These are phyloP conservation scores for Erythrophleum fordii DNA, from an alignment of 306 rosid species.

Conservation along the genomic window DNA sequence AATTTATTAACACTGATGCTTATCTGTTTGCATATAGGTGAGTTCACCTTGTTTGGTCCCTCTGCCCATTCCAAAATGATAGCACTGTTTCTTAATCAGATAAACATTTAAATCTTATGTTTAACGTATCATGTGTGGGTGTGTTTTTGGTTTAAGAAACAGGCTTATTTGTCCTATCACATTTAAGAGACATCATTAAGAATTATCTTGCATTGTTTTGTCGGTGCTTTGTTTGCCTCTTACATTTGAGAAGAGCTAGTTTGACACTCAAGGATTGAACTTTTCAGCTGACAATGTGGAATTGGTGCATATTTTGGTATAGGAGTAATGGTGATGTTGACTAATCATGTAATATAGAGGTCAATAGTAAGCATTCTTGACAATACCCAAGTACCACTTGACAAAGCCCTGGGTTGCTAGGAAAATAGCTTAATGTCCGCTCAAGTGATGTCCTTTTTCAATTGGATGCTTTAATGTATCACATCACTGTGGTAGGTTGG, in stretches of 20 bases:
- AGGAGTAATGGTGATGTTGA: neutral
- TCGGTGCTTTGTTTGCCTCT: neutral
- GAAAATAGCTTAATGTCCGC: neutral
- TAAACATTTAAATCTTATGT: too few relatives aligned
- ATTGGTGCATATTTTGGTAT: neutral
- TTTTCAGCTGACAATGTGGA: neutral
- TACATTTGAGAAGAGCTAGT: slow-evolving; percentile 13
- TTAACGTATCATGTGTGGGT: neutral
- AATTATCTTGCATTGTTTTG: neutral
- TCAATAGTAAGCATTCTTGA: slow-evolving; percentile 4
- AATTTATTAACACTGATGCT: slow-evolving; percentile 25
- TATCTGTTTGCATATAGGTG: neutral
- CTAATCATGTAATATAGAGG: neutral
- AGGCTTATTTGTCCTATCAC: neutral
- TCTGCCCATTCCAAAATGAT: slow-evolving; percentile 21
- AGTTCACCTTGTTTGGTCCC: neutral
- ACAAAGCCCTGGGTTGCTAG: neutral
- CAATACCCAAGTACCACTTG: neutral
- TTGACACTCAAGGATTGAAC: neutral
- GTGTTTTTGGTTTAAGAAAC: neutral
- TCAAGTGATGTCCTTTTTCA: neutral
- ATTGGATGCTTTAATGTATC: neutral
- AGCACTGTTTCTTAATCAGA: slow-evolving; percentile 9
- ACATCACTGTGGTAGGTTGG: neutral
- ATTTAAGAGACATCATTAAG: neutral